A percentile compares a stretch with the other conserved stretches of the same genome.
phyloP scores from a whole-genome alignment of 1,284 basidiomycete genomes.

The Wallemia hederae region DNA sequence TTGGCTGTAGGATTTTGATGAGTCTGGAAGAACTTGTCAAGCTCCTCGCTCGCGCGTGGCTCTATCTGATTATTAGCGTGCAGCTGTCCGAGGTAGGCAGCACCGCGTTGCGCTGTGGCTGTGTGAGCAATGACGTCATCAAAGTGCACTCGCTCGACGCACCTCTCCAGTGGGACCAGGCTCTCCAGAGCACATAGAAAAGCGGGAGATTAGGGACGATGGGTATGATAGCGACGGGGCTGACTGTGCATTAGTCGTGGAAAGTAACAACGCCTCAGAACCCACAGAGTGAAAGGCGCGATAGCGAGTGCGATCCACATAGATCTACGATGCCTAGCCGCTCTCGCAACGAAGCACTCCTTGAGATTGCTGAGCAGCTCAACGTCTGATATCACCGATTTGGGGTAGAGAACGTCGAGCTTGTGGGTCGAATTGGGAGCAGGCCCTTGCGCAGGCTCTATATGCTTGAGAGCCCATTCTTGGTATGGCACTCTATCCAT shows the following conservation, averaged over 20 bases:
- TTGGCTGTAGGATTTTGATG: background rate
- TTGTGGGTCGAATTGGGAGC: conserved; percentile 4
- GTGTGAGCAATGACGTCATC: background rate
- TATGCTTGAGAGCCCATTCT: conserved; percentile 11
- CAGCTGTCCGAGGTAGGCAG: background rate
- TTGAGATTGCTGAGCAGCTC: background rate
- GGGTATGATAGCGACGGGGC: conserved; percentile 20
- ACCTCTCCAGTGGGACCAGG: conserved; percentile 20
- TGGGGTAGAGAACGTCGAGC: background rate
- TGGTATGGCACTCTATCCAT: background rate
- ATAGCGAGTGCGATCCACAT: background rate
- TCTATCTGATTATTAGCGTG: background rate
- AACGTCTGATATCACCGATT: conserved; percentile 1
- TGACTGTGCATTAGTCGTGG: background rate
- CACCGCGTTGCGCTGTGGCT: background rate
- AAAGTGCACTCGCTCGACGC: conserved; percentile 4
- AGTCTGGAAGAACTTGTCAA: background rate
- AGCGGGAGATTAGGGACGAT: conserved; percentile 20
- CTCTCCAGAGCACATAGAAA: conserved; percentile 22
- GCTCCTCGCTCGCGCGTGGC: background rate
- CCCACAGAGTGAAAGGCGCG: background rate
- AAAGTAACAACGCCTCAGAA: background rate
- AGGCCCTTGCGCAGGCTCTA: conserved; percentile 9
- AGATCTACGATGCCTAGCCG: background rate
- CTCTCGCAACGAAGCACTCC: background rate